These are phyloP conservation scores for Mortierella sp. DNA, from an alignment of 371 early-diverging fungal species.

Conservation along the genomic window DNA sequence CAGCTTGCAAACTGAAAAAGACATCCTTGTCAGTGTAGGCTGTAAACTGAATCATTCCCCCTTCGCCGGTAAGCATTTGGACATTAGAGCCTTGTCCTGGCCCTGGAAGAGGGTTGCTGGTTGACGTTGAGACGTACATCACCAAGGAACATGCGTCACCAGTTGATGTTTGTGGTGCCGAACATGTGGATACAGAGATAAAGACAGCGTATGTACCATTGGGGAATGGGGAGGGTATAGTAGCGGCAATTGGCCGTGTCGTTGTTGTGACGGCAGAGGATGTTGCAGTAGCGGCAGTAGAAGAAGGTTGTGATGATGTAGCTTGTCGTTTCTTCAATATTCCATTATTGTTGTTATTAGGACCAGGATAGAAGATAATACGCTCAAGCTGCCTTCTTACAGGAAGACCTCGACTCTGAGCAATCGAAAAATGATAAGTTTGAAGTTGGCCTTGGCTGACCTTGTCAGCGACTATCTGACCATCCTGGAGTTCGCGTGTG, in stretches of 20 bases:
- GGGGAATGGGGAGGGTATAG: slow-evolving; percentile 27
- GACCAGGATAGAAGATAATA: slow-evolving; percentile 36
- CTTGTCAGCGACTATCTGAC: slow-evolving; percentile 37
- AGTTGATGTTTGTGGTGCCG: slow-evolving; percentile 29
- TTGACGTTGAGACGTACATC: slow-evolving; percentile 61
- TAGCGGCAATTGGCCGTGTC: slow-evolving; percentile 30
- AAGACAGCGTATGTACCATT: slow-evolving; percentile 47
- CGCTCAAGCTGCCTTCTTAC: slow-evolving; percentile 46
- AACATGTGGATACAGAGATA: slow-evolving; percentile 51
- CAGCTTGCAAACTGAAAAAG: slow-evolving; percentile 60
- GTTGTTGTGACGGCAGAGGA: slow-evolving; percentile 14
- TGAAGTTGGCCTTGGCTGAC: slow-evolving; percentile 38
- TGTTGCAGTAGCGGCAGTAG: background rate
- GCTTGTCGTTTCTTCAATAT: slow-evolving; percentile 20
- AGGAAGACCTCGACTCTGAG: slow-evolving; percentile 23
- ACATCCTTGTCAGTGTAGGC: slow-evolving; percentile 41
- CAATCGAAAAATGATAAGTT: slow-evolving; percentile 45
- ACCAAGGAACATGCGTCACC: slow-evolving; percentile 43
- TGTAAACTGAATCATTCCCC: slow-evolving; percentile 44
- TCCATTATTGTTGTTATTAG: background rate
- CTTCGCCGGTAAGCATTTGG: slow-evolving; percentile 40
- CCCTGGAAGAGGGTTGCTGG: slow-evolving; percentile 60
- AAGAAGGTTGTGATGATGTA: background rate
- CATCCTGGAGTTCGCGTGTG: slow-evolving; percentile 39
- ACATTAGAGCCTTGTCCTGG: slow-evolving; percentile 58